Conservation (phyloP, 345 rosid genomes). For the Pelargonium nanum region DNA sequence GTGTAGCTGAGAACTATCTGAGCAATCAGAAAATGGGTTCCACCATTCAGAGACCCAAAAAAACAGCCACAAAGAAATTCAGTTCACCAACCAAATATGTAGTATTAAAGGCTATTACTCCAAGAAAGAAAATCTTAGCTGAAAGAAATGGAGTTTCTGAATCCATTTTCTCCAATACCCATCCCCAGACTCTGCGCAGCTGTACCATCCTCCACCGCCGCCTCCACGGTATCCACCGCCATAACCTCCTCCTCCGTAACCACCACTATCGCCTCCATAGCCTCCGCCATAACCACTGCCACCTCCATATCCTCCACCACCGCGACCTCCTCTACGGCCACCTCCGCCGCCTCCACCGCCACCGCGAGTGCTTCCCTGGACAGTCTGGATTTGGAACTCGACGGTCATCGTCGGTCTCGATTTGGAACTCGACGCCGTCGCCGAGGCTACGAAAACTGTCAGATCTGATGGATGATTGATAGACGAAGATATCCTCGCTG, state of each 20-base stretch:
- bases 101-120: background rate
- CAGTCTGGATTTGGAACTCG: background rate
- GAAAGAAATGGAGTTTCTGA: background rate
- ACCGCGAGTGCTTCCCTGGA: background rate
- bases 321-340: background rate
- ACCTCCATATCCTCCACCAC: background rate
- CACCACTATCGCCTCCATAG: background rate
- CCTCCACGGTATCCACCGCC: background rate
- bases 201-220: background rate
- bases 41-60: background rate
- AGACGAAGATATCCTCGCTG: background rate
- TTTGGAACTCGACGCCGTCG: background rate
- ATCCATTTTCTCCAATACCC: too few relatives aligned
- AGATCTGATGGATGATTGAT: background rate
- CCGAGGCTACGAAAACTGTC: background rate
- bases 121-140: background rate
- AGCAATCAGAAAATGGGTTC: background rate
- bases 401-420: background rate
- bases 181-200: too few relatives aligned
- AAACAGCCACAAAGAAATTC: too few relatives aligned
- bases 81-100: too few relatives aligned
- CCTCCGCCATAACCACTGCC: background rate
- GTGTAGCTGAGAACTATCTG: background rate
- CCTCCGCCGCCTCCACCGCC: background rate
- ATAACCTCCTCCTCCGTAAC: background rate